Evolutionary conservation across 2,329 filamentous ascomycete genomes (phyloP).

Genomic region (Cytospora piceae): DNA sequence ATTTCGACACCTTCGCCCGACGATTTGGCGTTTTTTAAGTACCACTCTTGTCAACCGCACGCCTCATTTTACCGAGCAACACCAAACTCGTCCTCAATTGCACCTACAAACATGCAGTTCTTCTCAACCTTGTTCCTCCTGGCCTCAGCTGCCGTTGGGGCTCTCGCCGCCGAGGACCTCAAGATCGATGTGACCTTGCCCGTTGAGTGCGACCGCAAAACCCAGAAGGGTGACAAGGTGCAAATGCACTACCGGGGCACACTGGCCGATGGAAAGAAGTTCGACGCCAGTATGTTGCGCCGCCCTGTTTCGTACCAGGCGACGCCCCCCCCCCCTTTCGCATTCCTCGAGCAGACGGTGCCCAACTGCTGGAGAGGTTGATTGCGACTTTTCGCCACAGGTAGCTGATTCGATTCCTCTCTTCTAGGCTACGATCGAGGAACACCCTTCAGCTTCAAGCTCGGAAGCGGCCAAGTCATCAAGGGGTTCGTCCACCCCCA

Average conservation of each 20-base stretch:
- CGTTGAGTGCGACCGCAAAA: constrained; percentile 81
- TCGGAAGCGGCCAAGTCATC: constrained; percentile 85
- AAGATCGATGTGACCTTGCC: constrained; percentile 76
- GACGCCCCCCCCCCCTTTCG: background rate
- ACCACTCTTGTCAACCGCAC: background rate
- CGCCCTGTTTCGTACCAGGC: background rate
- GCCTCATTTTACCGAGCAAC: constrained; percentile 1
- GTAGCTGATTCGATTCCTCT: constrained; percentile 1
- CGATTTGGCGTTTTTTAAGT: background rate
- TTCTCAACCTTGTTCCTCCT: constrained; percentile 54
- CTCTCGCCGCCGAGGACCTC: constrained; percentile 63
- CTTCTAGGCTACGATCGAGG: constrained; percentile 72
- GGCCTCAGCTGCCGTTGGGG: constrained; percentile 54
- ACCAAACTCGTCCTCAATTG: constrained; percentile 2
- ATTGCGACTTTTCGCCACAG: constrained; percentile 34
- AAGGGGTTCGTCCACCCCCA: constrained; percentile 66
- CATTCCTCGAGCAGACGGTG: background rate
- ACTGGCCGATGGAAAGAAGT: constrained; percentile 73
- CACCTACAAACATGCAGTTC: constrained; percentile 52
- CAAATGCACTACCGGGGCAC: constrained; percentile 89
- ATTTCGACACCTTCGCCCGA: background rate
- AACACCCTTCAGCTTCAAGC: constrained; percentile 74
- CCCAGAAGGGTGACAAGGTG: constrained; percentile 74
- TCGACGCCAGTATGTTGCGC: constrained; percentile 69
- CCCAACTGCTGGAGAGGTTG: background rate